Base-by-base conservation (phyloP, 139 green algal species). In the Chlorella sp. region DNA sequence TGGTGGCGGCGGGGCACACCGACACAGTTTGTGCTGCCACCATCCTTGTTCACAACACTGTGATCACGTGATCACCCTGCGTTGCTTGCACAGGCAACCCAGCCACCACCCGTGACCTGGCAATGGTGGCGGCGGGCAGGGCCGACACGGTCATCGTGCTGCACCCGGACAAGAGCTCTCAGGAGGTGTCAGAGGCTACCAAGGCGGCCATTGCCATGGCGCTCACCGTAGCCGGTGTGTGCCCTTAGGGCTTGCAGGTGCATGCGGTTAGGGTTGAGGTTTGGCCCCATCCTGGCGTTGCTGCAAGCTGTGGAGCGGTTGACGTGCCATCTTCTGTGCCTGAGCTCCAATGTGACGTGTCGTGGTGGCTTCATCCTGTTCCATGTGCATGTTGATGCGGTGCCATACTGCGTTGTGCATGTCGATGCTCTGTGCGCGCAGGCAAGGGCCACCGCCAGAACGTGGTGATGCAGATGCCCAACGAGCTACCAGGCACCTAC, bases 121-220 rank as follows among this genome's bases (percentile, higher is more conserved):
- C 70, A 29, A 82, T 76, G 30, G 77, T 82, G 5, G 72, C 71
- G 1, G 77, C 77, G 1, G 35, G 29, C 2, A 30, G n/a, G 6
- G 77, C 77, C 5, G 67, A 82, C 71, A 82, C 77, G 24, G 65
- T 78, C n/a, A 72, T 82, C 20, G 72, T 82, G 31, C 29, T 82
- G 49, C 72, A 76, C 33, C 71, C 71, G 2, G 35, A 67, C 3
- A 31, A n/a, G 35, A 66, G 36, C 35, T 50, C 67, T 60, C 67
- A 73, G 42, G 34, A 66, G 33, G 34, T 55, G n/a, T 59, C 71
- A 49, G 77, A 82, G 77, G 77, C 77, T 3, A 49, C 62, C 62
- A 82, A 82, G 72, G 67, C 77, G 4, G 49, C 49, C 3, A 82
- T 66, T 26, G 77, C 77, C 20, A 82, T 82, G 77, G 77, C 77